phyloP scores from a whole-genome alignment of 2,329 filamentous ascomycete species.

The Aspergillus melleus region DNA sequence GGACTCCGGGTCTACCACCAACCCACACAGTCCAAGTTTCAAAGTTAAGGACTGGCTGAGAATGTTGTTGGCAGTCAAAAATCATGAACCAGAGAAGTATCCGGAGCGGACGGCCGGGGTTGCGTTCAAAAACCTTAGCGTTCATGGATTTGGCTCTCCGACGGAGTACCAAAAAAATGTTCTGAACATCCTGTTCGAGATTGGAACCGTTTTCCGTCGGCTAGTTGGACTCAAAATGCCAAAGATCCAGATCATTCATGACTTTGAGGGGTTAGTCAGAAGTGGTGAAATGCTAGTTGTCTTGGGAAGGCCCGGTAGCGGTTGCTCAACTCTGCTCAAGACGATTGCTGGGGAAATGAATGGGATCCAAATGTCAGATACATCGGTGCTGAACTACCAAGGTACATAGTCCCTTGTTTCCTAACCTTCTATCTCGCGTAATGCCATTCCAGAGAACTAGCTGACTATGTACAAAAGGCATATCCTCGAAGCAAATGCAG shows the following conservation, averaged over 20 bases:
- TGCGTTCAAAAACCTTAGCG: constrained; percentile 56
- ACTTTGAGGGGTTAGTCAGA: constrained; percentile 53
- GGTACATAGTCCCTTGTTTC: not conserved
- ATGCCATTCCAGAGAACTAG: not conserved
- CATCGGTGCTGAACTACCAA: constrained; percentile 35
- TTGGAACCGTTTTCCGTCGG: constrained; percentile 35
- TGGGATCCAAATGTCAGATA: constrained; percentile 60
- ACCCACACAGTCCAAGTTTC: constrained; percentile 22
- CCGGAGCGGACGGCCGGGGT: constrained; percentile 6
- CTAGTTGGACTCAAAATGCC: not conserved
- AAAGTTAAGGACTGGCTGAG: constrained; percentile 22
- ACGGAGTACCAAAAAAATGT: constrained; percentile 69
- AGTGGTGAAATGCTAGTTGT: constrained; percentile 48
- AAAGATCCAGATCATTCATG: constrained; percentile 47
- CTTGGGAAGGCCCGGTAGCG: constrained; percentile 38
- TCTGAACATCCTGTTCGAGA: constrained; percentile 53
- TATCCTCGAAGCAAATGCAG: not conserved
- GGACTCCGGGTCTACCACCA: constrained; percentile 19
- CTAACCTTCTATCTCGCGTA: not conserved
- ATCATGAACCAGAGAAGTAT: constrained; percentile 18
- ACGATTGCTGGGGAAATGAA: constrained; percentile 40
- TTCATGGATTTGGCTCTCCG: constrained; percentile 65
- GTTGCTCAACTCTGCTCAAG: constrained; percentile 80
- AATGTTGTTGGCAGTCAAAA: constrained; percentile 19
- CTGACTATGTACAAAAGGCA: not conserved